Percentiles rank a stretch among this genome's conserved stretches.
phyloP scores from a whole-genome alignment of 805 yeast species.

The Aciculoconidium aculeatum region DNA sequence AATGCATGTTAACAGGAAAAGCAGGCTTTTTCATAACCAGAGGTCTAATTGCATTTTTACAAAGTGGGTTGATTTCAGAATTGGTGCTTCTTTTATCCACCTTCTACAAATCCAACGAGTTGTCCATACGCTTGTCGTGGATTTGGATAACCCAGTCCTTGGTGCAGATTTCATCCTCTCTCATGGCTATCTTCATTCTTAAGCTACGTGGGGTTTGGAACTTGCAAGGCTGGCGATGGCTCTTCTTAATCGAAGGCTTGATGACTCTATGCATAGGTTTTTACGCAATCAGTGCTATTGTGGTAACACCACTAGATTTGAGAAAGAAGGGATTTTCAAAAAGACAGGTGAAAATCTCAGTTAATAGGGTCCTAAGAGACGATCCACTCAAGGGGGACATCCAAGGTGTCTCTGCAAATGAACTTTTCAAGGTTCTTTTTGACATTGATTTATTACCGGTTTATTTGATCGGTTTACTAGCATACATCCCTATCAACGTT shows the following conservation, averaged over 20 bases:
- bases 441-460: constrained; percentile 26
- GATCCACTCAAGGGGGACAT: constrained; percentile 28
- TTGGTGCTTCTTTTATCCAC: constrained; percentile 30
- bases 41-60: constrained; percentile 35
- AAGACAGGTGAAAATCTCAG: constrained; percentile 22
- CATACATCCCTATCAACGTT: constrained; percentile 15
- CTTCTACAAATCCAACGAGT: too few species aligned
- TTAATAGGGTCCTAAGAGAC: constrained; percentile 23
- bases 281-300: constrained; percentile 48
- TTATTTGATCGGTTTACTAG: constrained; percentile 17
- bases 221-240: constrained; percentile 25
- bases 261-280: constrained; percentile 17
- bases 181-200: constrained; percentile 3
- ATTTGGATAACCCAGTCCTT: too few species aligned
- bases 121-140: too few species aligned
- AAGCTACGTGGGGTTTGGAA: too few species aligned
- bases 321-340: constrained; percentile 24
- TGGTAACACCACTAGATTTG: constrained; percentile 24
- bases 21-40: constrained; percentile 25
- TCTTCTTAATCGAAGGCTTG: constrained; percentile 22
- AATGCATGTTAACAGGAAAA: constrained; percentile 24
- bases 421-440: constrained; percentile 13
- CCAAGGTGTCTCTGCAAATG: constrained; percentile 18
- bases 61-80: constrained; percentile 41
- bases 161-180: too few species aligned